Evolutionary conservation across 345 rosid species (phyloP), one percentile per base, ranked within the genome.

Genomic region (Dipteronia sinensis): DNA sequence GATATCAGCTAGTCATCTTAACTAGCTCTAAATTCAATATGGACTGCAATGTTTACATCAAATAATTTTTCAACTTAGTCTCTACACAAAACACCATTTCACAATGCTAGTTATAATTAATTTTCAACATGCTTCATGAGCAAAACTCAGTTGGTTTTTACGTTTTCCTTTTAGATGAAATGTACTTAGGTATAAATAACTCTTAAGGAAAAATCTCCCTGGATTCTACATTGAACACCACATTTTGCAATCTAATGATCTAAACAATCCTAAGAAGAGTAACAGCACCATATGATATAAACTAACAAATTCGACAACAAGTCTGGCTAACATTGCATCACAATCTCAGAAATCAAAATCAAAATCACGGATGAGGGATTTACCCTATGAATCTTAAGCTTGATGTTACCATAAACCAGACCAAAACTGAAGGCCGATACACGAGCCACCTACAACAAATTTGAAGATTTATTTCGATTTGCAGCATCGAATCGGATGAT

Each of bases 341-440:
- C 13, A n/a, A 65, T n/a, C 66, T 64, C 71, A 75, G 51, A 74
- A 75, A 29, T 34, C 31, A 31, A 75, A 75, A 58, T 83, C 9
- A 73, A 51, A 69, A 4, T 19, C 55, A 67, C 27, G 61, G 71
- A 42, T 2, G 56, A 55, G 67, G n/a, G 62, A 42, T 12, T 79
- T 79, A 89, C 97, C 94, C 87, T 88, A 73, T 90, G 88, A 79
- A 74, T 77, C 86, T 90, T 92, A 82, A 89, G 90, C 94, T 90
- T 92, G 71, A 85, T 63, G 81, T 76, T 90, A 51, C 97, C 97
- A 71, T 88, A 90, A 64, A 88, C 86, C 67, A 87, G 71, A 75
- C 94, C 92, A 22, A 89, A 68, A 10, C 89, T 83, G 64, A 92
- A 90, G 67, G 94, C 93, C 20, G 94, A 89, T 69, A 82, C 97